Conservation (phyloP, 176 grass and related monocot species). For the Leersia perrieri region DNA sequence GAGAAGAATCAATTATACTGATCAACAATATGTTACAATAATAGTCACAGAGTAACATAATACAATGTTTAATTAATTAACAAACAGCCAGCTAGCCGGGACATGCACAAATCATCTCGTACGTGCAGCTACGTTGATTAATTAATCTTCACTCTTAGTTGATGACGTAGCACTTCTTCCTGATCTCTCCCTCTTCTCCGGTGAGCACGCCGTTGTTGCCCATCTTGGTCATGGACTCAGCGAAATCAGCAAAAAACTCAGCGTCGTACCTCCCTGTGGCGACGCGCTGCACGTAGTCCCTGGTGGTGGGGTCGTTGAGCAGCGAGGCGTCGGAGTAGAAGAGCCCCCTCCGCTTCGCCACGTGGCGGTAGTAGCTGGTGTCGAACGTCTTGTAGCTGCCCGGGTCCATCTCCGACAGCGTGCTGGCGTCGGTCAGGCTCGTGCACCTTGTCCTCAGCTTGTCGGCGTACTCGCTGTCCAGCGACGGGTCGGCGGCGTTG, state of each 20-base stretch:
- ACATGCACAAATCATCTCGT: too few species aligned
- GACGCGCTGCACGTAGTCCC: slow-evolving; percentile 51
- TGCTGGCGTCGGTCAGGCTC: slow-evolving; percentile 26
- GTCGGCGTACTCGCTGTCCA: slow-evolving; percentile 57
- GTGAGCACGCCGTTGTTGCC: slow-evolving; percentile 56
- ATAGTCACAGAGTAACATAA: neutral
- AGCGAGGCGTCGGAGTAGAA: slow-evolving; percentile 78
- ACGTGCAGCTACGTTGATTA: neutral
- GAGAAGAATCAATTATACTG: neutral
- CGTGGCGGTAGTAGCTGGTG: slow-evolving; percentile 57
- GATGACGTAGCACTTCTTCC: slow-evolving; percentile 54
- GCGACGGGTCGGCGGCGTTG: slow-evolving; percentile 40
- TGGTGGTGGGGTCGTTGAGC: slow-evolving; percentile 42
- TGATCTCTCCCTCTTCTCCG: slow-evolving; percentile 54
- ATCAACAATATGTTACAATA: neutral
- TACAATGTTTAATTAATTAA: neutral
- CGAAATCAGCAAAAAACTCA: slow-evolving; percentile 63
- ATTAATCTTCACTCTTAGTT: slow-evolving; percentile 14
- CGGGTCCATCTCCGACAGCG: slow-evolving; percentile 77
- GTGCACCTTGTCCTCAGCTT: slow-evolving; percentile 47
- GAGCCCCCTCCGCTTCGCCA: slow-evolving; percentile 41
- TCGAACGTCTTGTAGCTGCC: slow-evolving; percentile 79
- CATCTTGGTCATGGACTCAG: slow-evolving; percentile 70
- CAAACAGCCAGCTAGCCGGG: neutral
- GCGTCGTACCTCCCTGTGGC: slow-evolving; percentile 33